These are phyloP conservation scores for Pythium plurisporium DNA, from an alignment of 352 stramenopile species.

Conservation along the genomic window DNA sequence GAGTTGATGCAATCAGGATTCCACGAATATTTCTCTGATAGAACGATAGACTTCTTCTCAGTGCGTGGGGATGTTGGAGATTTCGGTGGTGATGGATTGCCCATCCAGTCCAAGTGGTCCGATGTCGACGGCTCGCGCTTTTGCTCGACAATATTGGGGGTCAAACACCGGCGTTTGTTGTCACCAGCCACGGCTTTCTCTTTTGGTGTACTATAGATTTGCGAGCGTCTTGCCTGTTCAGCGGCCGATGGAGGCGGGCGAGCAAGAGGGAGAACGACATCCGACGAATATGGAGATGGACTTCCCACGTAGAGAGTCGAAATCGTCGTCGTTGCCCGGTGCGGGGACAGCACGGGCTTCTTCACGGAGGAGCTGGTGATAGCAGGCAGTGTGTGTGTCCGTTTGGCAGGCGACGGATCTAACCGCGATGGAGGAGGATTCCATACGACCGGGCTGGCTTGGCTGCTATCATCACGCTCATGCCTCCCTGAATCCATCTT, in stretches of 20 bases:
- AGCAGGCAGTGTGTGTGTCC: constrained; percentile 30
- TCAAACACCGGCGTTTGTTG: constrained; percentile 40
- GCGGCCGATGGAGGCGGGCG: constrained; percentile 37
- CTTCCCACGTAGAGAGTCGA: constrained; percentile 46
- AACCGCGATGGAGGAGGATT: background rate
- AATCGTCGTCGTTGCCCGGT: constrained; percentile 57
- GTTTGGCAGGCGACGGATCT: background rate
- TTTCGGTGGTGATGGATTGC: constrained; percentile 27
- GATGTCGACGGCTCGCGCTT: constrained; percentile 12
- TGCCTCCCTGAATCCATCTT: constrained; percentile 27
- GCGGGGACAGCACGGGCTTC: constrained; percentile 23
- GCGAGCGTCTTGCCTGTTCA: constrained; percentile 40
- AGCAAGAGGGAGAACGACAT: constrained; percentile 37
- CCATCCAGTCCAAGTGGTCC: constrained; percentile 18
- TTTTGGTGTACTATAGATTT: constrained; percentile 66
- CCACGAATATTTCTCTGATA: constrained; percentile 67
- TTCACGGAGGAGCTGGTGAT: constrained; percentile 20
- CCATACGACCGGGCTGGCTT: background rate
- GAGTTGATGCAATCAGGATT: constrained; percentile 73
- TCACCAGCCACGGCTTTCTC: constrained; percentile 46
- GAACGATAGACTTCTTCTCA: constrained; percentile 29
- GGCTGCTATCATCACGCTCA: background rate
- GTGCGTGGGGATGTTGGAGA: constrained; percentile 22
- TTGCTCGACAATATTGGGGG: constrained; percentile 37
- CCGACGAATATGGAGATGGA: constrained; percentile 46